Base-by-base conservation (phyloP, 805 yeast genomes). In the Debaryomyces hansenii region DNA sequence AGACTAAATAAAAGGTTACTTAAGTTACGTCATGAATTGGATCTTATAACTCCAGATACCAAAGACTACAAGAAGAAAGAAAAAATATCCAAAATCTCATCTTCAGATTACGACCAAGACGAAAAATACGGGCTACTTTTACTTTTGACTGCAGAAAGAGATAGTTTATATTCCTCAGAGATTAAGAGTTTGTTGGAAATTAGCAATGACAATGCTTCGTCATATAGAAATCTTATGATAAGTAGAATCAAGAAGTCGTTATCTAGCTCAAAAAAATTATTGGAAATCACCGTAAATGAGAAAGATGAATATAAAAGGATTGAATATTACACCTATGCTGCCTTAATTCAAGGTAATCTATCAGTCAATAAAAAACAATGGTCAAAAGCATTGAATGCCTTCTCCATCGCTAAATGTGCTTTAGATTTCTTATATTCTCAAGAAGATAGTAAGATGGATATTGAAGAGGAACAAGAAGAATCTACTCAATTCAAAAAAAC, bases 141-240 rank as follows among this genome's bases (percentile, higher is more conserved):
- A n/a, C 68, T 90, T 20, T 70, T 82, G 47, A 76, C 78, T n/a
- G 83, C 86, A 1, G 98, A 94, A 64, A 78, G 96, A 59, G 87
- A 89, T 54, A 70, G 83, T 59, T 73, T 89, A 27, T 80, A 77
- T 54, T 85, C 91, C 1, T 75, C 82, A 62, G 90, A 85, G 63
- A 72, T 83, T 44, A 79, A 79, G 49, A 66, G 77, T 9, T 63
- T 76, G 40, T 63, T 81, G 49, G 88, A 81, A 50, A 74, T 81
- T 35, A 77, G 78, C 48, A 71, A 76, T 10, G 74, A 79, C 7
- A 68, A 66, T 29, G 60, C 69, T 53, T 72, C 60, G 61, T 77
- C 77, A 45, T 78, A 84, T 48, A 63, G 57, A 53, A 66, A 60
- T 37, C 60, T 72, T 47, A 67, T 86, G 55, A 59, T 74, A 9